Base-by-base conservation (phyloP, 78 protist genomes). In the Pelomyxa schiedti region DNA sequence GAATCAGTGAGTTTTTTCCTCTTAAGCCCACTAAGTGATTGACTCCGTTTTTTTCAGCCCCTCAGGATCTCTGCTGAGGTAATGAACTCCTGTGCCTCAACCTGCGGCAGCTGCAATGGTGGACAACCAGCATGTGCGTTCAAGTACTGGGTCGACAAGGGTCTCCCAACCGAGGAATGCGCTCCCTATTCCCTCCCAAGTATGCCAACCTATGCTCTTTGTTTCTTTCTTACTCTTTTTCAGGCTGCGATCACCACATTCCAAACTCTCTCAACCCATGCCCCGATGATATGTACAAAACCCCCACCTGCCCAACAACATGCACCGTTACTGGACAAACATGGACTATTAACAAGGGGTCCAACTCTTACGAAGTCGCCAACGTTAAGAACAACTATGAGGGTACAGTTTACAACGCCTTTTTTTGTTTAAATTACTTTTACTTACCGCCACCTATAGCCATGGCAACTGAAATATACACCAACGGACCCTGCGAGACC, bases 51-150 rank as follows among this genome's bases (percentile, higher is more conserved):
- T n/a, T 2, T 35, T 35, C 58, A 16, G 58, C 58, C 1, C 0
- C 0, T 36, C 43, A 2, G 2, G 30, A 69, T 70, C 1, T 24
- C 78, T 4, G 63, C 87, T 32, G 80, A 75, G 72, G 53, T 70
- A 37, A 76, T 82, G 38, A 77, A 77, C 32, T 6, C 76, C 37
- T 84, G 82, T 53, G 3, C 26, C 75, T 1, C 35, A 29, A 71
- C 58, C 65, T 69, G 74, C 74, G 76, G 38, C 64, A 86, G 87
- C 47, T 86, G 90, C 82, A 9, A 41, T 35, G 90, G 90, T 71
- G 90, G 86, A 35, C 36, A 28, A 47, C 26, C 76, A 28, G 4
- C 0, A 43, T 36, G 40, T 22, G 84, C 77, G 6, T 86, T 84
- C 82, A 6, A 2, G 7, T 81, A 66, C 79, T 67, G 76, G 73